These are phyloP conservation scores for Chlorencoelia australis DNA, from an alignment of 2,329 filamentous ascomycete species.

Conservation along the genomic window DNA sequence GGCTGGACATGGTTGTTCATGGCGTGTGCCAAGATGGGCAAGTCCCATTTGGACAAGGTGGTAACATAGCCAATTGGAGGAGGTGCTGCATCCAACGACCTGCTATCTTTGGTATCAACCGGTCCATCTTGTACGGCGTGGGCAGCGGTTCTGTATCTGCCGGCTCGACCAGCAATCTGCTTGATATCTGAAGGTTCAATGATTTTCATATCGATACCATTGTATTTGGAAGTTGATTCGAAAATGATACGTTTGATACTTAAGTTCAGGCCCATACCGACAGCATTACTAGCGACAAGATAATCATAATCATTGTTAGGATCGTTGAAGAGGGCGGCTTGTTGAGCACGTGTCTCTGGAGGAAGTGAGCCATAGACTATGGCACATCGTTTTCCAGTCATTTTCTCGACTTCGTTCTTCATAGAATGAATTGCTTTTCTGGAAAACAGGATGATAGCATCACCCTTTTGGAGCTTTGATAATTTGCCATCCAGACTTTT, in stretches of 20 bases:
- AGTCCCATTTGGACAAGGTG: conserved; percentile 62
- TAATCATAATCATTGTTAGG: conserved; percentile 93
- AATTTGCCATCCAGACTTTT: conserved; percentile 49
- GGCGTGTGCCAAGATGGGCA: conserved; percentile 48
- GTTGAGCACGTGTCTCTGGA: conserved; percentile 83
- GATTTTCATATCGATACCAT: conserved; percentile 45
- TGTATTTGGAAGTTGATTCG: conserved; percentile 64
- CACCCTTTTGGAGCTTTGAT: conserved; percentile 63
- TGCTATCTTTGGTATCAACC: conserved; percentile 1
- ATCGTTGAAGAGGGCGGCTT: conserved; percentile 90
- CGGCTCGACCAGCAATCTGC: conserved; percentile 89
- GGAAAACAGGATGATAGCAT: conserved; percentile 82
- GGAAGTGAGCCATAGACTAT: conserved; percentile 89
- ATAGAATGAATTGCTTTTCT: conserved; percentile 71
- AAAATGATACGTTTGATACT: conserved; percentile 88
- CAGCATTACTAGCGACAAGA: conserved; percentile 86
- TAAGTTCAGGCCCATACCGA: conserved; percentile 94
- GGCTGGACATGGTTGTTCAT: conserved; percentile 56
- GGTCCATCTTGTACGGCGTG: conserved; percentile 34
- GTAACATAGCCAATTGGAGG: conserved; percentile 60
- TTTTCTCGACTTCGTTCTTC: conserved; percentile 65
- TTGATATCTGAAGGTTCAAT: conserved; percentile 73
- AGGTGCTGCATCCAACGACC: not conserved
- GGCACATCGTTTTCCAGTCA: conserved; percentile 71
- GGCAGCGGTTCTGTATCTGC: conserved; percentile 67